Evolutionary conservation across 2,329 filamentous ascomycete species (phyloP).

Genomic region (Botryotinia convoluta): DNA sequence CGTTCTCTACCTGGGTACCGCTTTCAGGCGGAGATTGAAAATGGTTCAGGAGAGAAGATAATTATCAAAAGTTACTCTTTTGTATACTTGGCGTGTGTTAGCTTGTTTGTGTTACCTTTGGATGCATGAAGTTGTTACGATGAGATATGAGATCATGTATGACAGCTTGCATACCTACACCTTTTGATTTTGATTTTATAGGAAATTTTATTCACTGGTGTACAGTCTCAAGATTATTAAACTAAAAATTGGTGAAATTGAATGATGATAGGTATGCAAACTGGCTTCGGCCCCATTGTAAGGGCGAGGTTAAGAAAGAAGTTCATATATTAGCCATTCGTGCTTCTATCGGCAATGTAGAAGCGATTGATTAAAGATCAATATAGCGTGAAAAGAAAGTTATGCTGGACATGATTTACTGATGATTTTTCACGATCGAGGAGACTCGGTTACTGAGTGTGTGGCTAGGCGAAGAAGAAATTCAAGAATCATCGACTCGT

Average conservation of each 20-base stretch:
- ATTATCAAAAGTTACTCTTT: neutral
- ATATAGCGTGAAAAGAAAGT: neutral
- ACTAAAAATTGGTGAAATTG: neutral
- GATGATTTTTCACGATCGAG: neutral
- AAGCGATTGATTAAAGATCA: neutral
- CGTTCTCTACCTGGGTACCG: accelerated
- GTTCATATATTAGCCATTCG: neutral
- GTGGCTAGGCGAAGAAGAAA: neutral
- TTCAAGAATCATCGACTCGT: neutral
- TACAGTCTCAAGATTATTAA: no score
- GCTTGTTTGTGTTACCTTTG: neutral
- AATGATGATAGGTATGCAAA: neutral
- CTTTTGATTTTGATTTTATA: no score
- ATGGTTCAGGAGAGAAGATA: accelerated
- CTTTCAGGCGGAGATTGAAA: accelerated
- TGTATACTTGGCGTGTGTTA: neutral
- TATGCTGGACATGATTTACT: neutral
- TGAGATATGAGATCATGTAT: no score
- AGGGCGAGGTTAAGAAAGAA: accelerated
- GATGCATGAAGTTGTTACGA: neutral
- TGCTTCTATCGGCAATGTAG: neutral
- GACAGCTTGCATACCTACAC: no score
- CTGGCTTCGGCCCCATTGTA: neutral
- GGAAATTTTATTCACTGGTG: no score
- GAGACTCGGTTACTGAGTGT: no score